Percentiles rank a stretch among this genome's conserved stretches.
Conservation (phyloP, 148 eudicot genomes). For the Agrostemma githago region DNA sequence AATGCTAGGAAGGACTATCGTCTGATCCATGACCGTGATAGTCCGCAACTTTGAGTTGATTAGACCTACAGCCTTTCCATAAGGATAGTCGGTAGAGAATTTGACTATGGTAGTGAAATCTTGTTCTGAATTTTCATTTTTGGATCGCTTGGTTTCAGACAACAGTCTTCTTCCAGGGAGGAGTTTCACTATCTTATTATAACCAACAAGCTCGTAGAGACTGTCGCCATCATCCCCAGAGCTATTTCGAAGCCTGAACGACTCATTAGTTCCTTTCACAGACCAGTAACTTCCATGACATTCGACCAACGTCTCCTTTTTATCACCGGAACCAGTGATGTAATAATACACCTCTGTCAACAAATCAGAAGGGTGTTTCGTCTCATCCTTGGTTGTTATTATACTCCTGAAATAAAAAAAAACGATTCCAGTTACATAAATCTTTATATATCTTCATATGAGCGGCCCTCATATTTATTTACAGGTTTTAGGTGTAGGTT, state of each 20-base stretch:
- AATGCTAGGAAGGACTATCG: neutral
- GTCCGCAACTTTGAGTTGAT: constrained; percentile 8
- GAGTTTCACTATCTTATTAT: constrained; percentile 14
- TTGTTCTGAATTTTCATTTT: neutral
- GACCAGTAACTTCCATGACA: neutral
- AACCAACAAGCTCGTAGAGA: neutral
- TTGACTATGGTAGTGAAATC: constrained; percentile 7
- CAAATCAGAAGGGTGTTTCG: constrained; percentile 2
- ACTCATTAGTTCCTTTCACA: neutral
- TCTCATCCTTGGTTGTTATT: neutral
- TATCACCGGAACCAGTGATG: neutral
- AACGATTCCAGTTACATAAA: neutral
- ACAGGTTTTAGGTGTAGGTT: neutral
- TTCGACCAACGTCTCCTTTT: neutral
- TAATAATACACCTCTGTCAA: constrained; percentile 8
- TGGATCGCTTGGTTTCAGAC: neutral
- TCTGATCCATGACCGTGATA: neutral
- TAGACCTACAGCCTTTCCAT: neutral
- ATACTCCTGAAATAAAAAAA: constrained; percentile 2
- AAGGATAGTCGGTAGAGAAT: constrained; percentile 10
- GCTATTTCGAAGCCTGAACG: constrained; percentile 4
- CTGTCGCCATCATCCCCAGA: neutral
- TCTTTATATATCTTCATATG: neutral
- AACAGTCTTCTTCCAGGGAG: constrained; percentile 9
- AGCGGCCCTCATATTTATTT: neutral